Base-by-base conservation (phyloP, 495 filamentous ascomycete genomes). In the Chaetomium tenue region DNA sequence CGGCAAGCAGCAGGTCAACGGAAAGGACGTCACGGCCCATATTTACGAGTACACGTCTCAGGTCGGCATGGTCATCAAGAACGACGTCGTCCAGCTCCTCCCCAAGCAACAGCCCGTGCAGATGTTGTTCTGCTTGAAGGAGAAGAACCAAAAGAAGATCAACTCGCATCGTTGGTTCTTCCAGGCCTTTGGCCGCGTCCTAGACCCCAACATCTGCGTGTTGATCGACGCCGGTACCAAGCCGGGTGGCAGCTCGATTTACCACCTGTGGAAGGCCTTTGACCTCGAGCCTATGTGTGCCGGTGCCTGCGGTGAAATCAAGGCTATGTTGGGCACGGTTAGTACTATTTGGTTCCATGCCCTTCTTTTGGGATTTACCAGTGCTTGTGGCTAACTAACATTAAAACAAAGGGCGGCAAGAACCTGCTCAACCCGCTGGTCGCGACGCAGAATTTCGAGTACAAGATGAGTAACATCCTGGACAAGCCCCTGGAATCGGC, bases 131-230 rank as follows among this genome's bases (percentile, higher is more conserved):
- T 99, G 95, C 73, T 75, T 99, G 66, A 99, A 99, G 82, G 95
- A 99, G 75, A 96, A 97, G 83, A 99, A 99, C 72, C 92, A 97
- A 81, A 99, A 99, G 82, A 99, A 99, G 81, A 98, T 99, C 83
- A 99, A 99, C 73, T 97, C 93, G 2, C 95, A 99, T 73, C 81
- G 95, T 69, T 99, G 95, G 95, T 97, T 98, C 80, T 98, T 99
- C 85, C 89, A 97, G 72, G 95, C 93, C 0, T 99, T 99, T 75
- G 95, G 95, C 57, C 84, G 85, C 47, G 90, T 98, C 12, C 78
- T 99, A 22, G 87, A 99, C 52, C 95, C 95, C 13, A 98, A 97
- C 68, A 93, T 98, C 62, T 98, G 95, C 71, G 92, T 97, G 39
- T 83, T 99, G 61, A 87, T 99, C 68, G 95, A 99, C 77, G 94